phyloP scores from a whole-genome alignment of 768 basidiomycete species.

The Pleurotus djamor region DNA sequence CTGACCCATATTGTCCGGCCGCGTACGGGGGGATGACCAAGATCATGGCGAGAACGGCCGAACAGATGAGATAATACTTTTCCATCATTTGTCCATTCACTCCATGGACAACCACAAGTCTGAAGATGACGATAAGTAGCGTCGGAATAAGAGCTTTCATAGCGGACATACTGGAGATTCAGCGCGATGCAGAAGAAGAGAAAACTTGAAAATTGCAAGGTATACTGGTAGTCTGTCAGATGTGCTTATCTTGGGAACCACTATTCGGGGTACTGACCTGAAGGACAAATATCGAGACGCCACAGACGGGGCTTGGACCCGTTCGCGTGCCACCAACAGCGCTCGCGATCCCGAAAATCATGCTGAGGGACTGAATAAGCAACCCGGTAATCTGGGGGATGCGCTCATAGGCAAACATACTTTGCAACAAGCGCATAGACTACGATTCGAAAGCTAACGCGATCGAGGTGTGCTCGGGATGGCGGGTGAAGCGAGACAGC shows the following conservation, averaged over 20 bases:
- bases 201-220: slow-evolving; percentile 18
- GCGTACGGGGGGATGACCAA: slow-evolving; percentile 17
- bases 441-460: slow-evolving; percentile 18
- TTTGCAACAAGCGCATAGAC: slow-evolving; percentile 16
- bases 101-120: slow-evolving; percentile 15
- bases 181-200: slow-evolving; percentile 18
- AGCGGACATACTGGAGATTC: slow-evolving; percentile 17
- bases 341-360: slow-evolving; percentile 15
- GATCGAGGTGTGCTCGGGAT: slow-evolving; percentile 12
- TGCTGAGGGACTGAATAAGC: slow-evolving; percentile 6
- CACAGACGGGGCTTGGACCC: slow-evolving; percentile 13
- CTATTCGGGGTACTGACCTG: slow-evolving; percentile 9
- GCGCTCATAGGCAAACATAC: slow-evolving; percentile 5
- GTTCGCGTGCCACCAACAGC: slow-evolving; percentile 14
- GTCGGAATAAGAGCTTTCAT: background rate
- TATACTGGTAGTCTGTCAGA: slow-evolving; percentile 7
- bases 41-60: slow-evolving; percentile 5
- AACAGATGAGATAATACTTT: slow-evolving; percentile 12
- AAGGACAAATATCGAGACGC: slow-evolving; percentile 16
- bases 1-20: slow-evolving; percentile 16
- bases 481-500: background rate
- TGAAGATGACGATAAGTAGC: background rate
- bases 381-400: background rate
- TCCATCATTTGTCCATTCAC: slow-evolving; percentile 16
- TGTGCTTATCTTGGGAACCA: background rate